These are phyloP conservation scores for Aureobasidium sp. DNA, from an alignment of 2,329 filamentous ascomycete species.

Conservation along the genomic window DNA sequence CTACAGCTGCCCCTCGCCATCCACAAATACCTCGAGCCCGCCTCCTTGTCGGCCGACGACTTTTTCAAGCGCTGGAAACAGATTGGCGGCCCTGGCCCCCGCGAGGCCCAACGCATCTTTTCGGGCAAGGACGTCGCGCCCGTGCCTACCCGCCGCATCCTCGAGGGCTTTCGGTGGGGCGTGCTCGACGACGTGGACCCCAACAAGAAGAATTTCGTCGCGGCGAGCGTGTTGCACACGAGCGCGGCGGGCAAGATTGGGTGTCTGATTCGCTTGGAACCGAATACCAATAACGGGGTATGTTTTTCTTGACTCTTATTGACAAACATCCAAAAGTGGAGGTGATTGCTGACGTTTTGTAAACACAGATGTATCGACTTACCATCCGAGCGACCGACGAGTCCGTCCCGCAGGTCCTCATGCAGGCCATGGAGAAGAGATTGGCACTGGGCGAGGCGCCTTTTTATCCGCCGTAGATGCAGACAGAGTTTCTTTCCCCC, in stretches of 20 bases:
- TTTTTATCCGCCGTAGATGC: constrained; percentile 12
- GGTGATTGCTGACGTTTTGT: constrained; percentile 12
- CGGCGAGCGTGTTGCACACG: constrained; percentile 77
- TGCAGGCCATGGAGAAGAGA: constrained; percentile 81
- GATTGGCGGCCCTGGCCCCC: constrained; percentile 69
- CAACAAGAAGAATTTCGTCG: constrained; percentile 88
- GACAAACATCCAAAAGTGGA: background rate
- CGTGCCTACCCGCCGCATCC: constrained; percentile 59
- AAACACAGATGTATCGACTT: constrained; percentile 76
- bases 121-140: constrained; percentile 58
- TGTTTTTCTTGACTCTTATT: constrained; percentile 27
- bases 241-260: constrained; percentile 78
- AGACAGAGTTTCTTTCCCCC: too few relatives aligned
- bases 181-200: constrained; percentile 79
- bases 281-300: constrained; percentile 87
- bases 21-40: constrained; percentile 95
- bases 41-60: constrained; percentile 77
- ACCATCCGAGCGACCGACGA: constrained; percentile 94
- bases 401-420: constrained; percentile 65
- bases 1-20: constrained; percentile 79
- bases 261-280: constrained; percentile 85
- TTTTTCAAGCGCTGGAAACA: constrained; percentile 99
- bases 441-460: constrained; percentile 35
- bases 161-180: constrained; percentile 85
- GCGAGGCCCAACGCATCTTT: constrained; percentile 85